Evolutionary conservation across 2,329 filamentous ascomycete species (phyloP).

Genomic region (Penicillium sp.): DNA sequence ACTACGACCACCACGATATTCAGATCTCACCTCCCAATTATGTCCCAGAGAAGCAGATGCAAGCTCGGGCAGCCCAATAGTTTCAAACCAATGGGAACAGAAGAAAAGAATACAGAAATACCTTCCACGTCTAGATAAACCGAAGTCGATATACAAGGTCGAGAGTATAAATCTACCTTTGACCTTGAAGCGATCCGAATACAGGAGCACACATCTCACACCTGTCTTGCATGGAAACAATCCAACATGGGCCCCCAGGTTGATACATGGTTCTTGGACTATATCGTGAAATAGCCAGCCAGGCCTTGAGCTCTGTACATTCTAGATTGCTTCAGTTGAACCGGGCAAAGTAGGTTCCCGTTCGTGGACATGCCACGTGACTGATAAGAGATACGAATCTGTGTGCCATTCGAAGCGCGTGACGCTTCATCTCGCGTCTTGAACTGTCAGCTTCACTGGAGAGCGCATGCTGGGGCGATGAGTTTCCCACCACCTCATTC

Average conservation of each 20-base stretch:
- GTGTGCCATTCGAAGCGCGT: too few relatives aligned
- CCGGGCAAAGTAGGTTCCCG: not conserved
- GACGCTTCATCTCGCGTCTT: conserved; percentile 8
- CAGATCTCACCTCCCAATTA: not conserved
- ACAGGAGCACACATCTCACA: not conserved
- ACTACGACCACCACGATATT: too few relatives aligned
- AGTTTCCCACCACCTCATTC: conserved; percentile 41
- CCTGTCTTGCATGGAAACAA: not conserved
- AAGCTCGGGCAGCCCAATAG: not conserved
- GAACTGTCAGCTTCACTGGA: conserved; percentile 16
- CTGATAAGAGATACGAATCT: too few relatives aligned
- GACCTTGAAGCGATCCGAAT: not conserved
- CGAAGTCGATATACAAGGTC: too few relatives aligned
- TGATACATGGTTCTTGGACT: not conserved
- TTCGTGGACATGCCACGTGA: too few relatives aligned
- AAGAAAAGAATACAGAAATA: too few relatives aligned
- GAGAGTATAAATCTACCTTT: not conserved
- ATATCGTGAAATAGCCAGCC: not conserved
- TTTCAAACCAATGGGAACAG: too few relatives aligned
- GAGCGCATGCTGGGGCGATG: conserved; percentile 36
- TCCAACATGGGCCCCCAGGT: not conserved
- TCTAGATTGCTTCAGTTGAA: not conserved
- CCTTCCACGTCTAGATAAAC: too few relatives aligned
- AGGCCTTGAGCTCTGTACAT: not conserved
- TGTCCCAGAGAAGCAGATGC: not conserved